A percentile compares a stretch with the other conserved stretches of the same genome.
These are phyloP conservation scores for Clitopilus passeckerianus DNA, from an alignment of 768 basidiomycete genomes.

Conservation along the genomic window DNA sequence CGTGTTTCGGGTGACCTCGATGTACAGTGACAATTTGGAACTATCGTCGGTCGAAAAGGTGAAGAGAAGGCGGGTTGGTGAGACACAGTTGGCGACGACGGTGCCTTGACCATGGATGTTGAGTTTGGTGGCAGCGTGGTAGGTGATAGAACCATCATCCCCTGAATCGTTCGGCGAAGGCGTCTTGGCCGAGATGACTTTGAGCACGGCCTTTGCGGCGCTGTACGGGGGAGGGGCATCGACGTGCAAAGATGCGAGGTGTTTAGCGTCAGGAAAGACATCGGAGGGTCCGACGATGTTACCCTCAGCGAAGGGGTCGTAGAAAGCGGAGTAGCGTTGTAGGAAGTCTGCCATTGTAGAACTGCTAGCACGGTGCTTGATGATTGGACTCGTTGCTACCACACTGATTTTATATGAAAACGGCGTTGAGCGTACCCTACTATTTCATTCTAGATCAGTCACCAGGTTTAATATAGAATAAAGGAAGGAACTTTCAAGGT, in stretches of 20 bases:
- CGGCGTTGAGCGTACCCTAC: not conserved
- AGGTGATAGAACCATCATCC: not conserved
- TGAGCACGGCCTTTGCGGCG: not conserved
- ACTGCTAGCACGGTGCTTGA: not conserved
- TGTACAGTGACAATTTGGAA: not conserved
- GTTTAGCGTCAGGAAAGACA: not conserved
- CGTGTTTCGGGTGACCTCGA: not conserved
- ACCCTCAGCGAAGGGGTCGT: not conserved
- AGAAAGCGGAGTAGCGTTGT: not conserved
- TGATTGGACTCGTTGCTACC: not conserved
- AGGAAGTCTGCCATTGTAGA: not conserved
- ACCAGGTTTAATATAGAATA: not conserved
- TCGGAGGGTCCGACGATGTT: not conserved
- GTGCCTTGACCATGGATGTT: not conserved
- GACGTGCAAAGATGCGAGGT: not conserved
- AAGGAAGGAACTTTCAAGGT: not conserved
- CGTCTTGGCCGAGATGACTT: not conserved
- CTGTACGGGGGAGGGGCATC: not conserved
- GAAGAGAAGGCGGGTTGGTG: not conserved
- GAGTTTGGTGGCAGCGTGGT: not conserved
- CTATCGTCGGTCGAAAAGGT: not conserved
- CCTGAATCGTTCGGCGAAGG: not conserved
- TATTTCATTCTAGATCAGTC: not conserved
- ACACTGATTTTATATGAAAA: not conserved
- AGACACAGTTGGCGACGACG: not conserved